Base-by-base conservation (phyloP, 306 rosid genomes). In the Corylus americana region DNA sequence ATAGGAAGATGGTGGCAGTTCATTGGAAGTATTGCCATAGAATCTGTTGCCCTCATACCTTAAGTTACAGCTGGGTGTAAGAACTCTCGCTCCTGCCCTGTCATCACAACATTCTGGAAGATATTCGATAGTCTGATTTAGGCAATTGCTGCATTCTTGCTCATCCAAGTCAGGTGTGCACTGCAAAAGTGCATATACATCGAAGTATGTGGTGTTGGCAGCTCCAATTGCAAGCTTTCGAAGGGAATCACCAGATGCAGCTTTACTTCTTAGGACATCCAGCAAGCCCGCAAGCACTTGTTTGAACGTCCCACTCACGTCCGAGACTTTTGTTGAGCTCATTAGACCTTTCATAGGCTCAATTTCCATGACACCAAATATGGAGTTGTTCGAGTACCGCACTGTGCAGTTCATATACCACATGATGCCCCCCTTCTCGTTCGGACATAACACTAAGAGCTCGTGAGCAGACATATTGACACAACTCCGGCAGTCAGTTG, bases 341-440 rank as follows among this genome's bases (percentile, higher is more conserved):
- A 4, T 4, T 42, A 42, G 45, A 42, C 0, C 7, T 5, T 6
- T 14, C 14, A 29, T 7, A 79, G 66, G 0, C 4, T 75, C 37
- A 22, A 42, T 18, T 69, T 80, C 77, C 76, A 42, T 55, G 9
- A 39, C 4, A 11, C 31, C 57, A 14, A 54, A 72, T 31, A 57
- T 57, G 77, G 45, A 4, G 47, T 66, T 51, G 47, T 29, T 72
- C 14, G 82, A 87, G 79, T 80, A 89, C 47, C 82, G 89, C 10
- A 89, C 48, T 66, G 71, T 68, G 79, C 89, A 89, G 4, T 20
- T 8, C 79, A 63, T 0, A 42, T 42, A 42, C 78, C 78, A 11
- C 45, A 42, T 6, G 45, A 87, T 53, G 8, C 91, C 90, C 49
- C 82, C 90, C 55, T 84, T 90, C 80, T 84, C 89, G 51, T 82